Evolutionary conservation across 306 rosid species (phyloP).

Genomic region (Malus sylvestris): DNA sequence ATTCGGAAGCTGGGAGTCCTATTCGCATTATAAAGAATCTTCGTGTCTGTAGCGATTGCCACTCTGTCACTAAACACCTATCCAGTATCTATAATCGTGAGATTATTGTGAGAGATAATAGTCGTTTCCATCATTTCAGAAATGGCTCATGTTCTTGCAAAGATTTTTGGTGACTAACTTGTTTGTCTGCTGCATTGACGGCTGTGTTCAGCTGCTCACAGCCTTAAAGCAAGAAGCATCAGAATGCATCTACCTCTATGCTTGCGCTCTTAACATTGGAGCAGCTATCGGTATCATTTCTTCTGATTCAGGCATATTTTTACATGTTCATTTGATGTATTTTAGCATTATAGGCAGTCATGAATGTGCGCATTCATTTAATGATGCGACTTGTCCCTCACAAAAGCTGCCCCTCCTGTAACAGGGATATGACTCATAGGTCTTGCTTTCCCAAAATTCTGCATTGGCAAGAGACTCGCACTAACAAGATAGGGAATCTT

Average conservation of each 20-base stretch:
- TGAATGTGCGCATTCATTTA: neutral
- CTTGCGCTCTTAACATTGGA: neutral
- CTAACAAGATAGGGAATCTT: neutral
- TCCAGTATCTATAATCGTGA: constrained; percentile 40
- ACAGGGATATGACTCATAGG: neutral
- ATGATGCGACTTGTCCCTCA: neutral
- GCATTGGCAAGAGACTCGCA: neutral
- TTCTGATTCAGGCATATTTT: neutral
- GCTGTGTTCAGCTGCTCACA: neutral
- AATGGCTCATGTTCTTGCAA: constrained; percentile 56
- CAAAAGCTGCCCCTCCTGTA: neutral
- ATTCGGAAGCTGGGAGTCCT: constrained; percentile 27
- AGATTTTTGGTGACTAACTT: constrained; percentile 47
- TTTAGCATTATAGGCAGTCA: neutral
- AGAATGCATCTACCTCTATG: neutral
- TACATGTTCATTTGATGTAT: neutral
- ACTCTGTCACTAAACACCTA: constrained; percentile 39
- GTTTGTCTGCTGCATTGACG: neutral
- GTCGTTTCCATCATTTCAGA: constrained; percentile 59
- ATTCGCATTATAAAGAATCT: constrained; percentile 54
- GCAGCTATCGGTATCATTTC: neutral
- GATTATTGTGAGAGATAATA: constrained; percentile 53
- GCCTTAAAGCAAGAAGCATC: neutral
- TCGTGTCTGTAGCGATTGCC: constrained; percentile 55
- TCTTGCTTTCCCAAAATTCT: neutral